These are phyloP conservation scores for Malus fusca DNA, from an alignment of 306 rosid genomes.

Conservation along the genomic window DNA sequence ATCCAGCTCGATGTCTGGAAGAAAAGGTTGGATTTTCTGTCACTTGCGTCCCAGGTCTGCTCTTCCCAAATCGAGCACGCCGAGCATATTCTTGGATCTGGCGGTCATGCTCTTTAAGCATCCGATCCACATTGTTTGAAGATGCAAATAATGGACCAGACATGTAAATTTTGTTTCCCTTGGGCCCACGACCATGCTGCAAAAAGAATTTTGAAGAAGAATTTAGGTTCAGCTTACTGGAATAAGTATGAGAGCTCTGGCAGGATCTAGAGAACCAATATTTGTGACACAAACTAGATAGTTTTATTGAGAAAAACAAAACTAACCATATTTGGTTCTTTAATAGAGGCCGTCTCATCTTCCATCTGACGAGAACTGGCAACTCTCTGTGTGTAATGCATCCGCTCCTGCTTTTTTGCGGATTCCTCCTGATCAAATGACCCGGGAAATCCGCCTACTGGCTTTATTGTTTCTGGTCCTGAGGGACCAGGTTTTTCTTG, in stretches of 20 bases:
- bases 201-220: slow-evolving; percentile 8
- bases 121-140: slow-evolving; percentile 64
- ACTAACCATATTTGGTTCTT: slow-evolving; percentile 50
- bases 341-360: slow-evolving; percentile 28
- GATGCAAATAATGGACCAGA: slow-evolving; percentile 71
- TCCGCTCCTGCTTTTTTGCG: slow-evolving; percentile 37
- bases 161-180: slow-evolving; percentile 53
- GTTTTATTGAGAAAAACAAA: not conserved
- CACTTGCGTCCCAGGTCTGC: slow-evolving; percentile 3
- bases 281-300: not conserved
- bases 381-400: slow-evolving; percentile 30
- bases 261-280: not conserved
- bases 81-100: slow-evolving; percentile 73
- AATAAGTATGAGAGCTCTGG: not conserved
- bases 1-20: not conserved
- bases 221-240: not conserved
- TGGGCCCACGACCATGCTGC: slow-evolving; percentile 45
- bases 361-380: slow-evolving; percentile 32
- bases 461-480: slow-evolving; percentile 16
- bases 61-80: slow-evolving; percentile 38
- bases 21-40: not conserved
- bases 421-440: slow-evolving; percentile 37
- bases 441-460: slow-evolving; percentile 30
- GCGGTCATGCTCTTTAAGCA: slow-evolving; percentile 69
- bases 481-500: slow-evolving; percentile 39